phyloP scores from a whole-genome alignment of 257 asterid genomes.

The Gynochthodes officinalis region DNA sequence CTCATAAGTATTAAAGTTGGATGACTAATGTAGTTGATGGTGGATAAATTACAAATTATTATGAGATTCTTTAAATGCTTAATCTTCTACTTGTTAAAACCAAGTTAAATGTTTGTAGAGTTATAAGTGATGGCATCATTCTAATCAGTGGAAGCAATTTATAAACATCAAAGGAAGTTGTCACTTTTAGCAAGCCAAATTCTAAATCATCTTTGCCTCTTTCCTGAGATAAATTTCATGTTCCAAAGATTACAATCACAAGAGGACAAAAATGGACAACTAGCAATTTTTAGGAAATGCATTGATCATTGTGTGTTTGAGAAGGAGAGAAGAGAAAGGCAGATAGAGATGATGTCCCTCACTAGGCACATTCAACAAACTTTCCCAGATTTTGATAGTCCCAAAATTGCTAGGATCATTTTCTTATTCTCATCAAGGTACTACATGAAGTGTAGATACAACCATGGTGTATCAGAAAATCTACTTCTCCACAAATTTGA shows the following conservation, averaged over 20 bases:
- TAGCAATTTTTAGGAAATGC: neutral
- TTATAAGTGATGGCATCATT: neutral
- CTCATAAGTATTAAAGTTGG: no score
- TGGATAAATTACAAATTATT: no score
- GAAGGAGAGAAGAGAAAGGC: no score
- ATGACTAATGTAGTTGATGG: no score
- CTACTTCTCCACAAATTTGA: neutral
- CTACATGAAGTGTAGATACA: constrained; percentile 39
- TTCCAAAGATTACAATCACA: neutral
- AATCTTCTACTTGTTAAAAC: no score
- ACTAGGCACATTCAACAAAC: constrained; percentile 94
- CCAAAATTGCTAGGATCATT: constrained; percentile 84
- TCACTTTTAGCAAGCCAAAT: neutral
- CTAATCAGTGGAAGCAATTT: neutral
- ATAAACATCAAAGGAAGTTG: neutral
- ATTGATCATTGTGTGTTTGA: neutral
- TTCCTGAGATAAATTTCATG: neutral
- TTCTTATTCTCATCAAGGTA: constrained; percentile 95
- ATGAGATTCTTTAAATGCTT: no score
- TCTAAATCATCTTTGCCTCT: no score
- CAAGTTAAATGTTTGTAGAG: no score
- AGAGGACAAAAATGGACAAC: neutral
- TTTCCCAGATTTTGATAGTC: constrained; percentile 96
- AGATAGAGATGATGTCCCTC: constrained; percentile 37
- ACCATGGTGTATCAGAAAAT: neutral